Conservation (phyloP, 805 yeast genomes). For the Kazachstania psychrophila region DNA sequence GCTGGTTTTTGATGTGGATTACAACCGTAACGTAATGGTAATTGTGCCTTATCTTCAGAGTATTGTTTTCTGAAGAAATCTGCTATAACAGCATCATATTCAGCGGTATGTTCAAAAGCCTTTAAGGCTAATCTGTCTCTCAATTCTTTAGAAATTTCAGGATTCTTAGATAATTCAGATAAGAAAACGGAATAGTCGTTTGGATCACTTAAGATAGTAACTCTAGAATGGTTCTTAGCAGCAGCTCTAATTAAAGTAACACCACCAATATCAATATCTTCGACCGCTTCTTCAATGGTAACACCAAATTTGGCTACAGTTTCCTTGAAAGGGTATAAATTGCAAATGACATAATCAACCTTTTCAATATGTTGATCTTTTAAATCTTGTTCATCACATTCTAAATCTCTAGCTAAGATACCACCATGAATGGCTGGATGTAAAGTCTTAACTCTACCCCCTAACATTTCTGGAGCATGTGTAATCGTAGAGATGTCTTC, state of each 20-base stretch:
- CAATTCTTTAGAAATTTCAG: constrained; percentile 62
- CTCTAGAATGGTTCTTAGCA: constrained; percentile 96
- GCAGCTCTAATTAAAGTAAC: constrained; percentile 97
- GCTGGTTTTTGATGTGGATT: constrained; percentile 99
- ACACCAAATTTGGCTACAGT: constrained; percentile 93
- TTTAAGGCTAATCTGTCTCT: constrained; percentile 84
- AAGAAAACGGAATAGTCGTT: constrained; percentile 81
- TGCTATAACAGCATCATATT: constrained; percentile 89
- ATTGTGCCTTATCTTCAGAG: constrained; percentile 79
- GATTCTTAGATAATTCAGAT: constrained; percentile 58
- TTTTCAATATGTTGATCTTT: constrained; percentile 84
- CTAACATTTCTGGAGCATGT: constrained; percentile 98
- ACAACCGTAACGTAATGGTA: constrained; percentile 95
- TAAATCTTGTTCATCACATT: constrained; percentile 82
- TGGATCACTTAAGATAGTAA: constrained; percentile 91
- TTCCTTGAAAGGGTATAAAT: constrained; percentile 96
- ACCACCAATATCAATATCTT: constrained; percentile 97
- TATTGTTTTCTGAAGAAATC: constrained; percentile 97
- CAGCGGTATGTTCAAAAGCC: constrained; percentile 98
- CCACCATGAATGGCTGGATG: constrained; percentile 99
- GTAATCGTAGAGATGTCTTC: constrained; percentile 93
- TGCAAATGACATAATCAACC: constrained; percentile 95
- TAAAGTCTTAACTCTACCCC: constrained; percentile 95
- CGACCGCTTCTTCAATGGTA: constrained; percentile 94
- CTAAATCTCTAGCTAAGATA: constrained; percentile 88